A percentile compares a stretch with the other conserved stretches of the same genome.
phyloP scores from a whole-genome alignment of 1,139 yeast species.

The Kodamaea anthophila region DNA sequence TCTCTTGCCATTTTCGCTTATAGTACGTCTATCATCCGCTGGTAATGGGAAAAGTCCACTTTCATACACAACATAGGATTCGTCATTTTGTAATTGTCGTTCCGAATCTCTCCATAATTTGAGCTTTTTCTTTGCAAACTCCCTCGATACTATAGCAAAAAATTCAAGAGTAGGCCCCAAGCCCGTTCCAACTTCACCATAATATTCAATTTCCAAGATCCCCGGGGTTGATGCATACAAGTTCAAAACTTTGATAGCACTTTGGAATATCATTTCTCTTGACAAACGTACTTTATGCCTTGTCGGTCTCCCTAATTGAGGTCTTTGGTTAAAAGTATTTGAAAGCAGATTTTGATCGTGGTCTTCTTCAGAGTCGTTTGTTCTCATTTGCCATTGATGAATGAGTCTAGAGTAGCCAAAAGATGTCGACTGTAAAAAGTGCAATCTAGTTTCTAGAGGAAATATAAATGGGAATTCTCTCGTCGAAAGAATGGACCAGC shows the following conservation, averaged over 20 bases:
- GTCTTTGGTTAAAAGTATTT: slow-evolving; percentile 14
- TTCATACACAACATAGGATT: slow-evolving; percentile 35
- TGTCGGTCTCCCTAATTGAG: slow-evolving; percentile 66
- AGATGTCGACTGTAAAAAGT: slow-evolving; percentile 80
- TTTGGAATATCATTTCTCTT: slow-evolving; percentile 62
- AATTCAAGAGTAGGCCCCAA: slow-evolving; percentile 94
- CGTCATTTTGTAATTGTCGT: slow-evolving; percentile 18
- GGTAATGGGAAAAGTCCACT: slow-evolving; percentile 77
- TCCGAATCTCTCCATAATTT: slow-evolving; percentile 63
- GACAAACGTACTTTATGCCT: slow-evolving; percentile 79
- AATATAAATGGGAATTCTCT: slow-evolving; percentile 74
- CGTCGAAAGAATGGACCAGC: slow-evolving; percentile 75
- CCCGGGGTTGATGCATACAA: slow-evolving; percentile 77
- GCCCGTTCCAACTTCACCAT: slow-evolving; percentile 94
- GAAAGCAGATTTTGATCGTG: slow-evolving; percentile 9
- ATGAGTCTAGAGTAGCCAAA: slow-evolving; percentile 87
- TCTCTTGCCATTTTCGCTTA: slow-evolving; percentile 36
- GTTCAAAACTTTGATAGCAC: slow-evolving; percentile 75
- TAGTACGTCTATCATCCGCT: slow-evolving; percentile 24
- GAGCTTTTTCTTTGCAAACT: slow-evolving; percentile 53
- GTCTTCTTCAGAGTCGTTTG: slow-evolving; percentile 37
- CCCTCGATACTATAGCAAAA: slow-evolving; percentile 74
- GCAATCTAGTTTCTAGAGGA: slow-evolving; percentile 75
- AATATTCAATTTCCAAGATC: slow-evolving; percentile 79
- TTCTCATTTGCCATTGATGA: slow-evolving; percentile 64